Conservation (phyloP, 1,284 basidiomycete genomes). For the Caloboletus firmus region DNA sequence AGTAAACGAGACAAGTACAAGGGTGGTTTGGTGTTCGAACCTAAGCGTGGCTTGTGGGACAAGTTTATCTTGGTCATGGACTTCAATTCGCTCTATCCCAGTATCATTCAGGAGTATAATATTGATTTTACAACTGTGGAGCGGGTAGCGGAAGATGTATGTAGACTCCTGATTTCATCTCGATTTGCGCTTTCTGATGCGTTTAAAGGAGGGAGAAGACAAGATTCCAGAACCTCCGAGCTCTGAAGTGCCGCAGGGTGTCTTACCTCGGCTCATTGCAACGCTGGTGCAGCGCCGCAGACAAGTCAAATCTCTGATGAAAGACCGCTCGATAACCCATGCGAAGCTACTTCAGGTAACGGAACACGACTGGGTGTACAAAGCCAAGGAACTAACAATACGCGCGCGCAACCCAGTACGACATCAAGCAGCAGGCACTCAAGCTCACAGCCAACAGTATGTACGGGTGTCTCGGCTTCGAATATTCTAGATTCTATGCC, state of each 20-base stretch:
- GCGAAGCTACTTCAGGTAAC: slow-evolving; percentile 84
- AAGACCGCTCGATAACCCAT: slow-evolving; percentile 75
- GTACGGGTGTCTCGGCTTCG: slow-evolving; percentile 99
- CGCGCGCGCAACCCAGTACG: slow-evolving; percentile 56
- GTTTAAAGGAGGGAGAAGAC: slow-evolving; percentile 68
- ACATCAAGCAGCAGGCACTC: slow-evolving; percentile 96
- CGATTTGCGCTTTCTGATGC: background rate
- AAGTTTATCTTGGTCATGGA: slow-evolving; percentile 99
- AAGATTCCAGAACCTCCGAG: slow-evolving; percentile 89
- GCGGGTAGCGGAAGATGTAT: slow-evolving; percentile 64
- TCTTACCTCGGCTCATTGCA: slow-evolving; percentile 94
- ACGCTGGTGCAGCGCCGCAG: slow-evolving; percentile 88
- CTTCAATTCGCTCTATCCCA: slow-evolving; percentile 99
- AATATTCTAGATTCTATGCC: slow-evolving; percentile 97
- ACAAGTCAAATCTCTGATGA: slow-evolving; percentile 95
- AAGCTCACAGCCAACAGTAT: slow-evolving; percentile 99
- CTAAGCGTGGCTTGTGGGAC: slow-evolving; percentile 96
- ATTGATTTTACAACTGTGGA: slow-evolving; percentile 99
- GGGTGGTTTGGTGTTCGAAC: slow-evolving; percentile 97
- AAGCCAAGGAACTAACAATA: slow-evolving; percentile 5
- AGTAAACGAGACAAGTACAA: slow-evolving; percentile 95
- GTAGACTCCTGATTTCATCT: slow-evolving; percentile 29
- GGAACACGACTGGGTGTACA: background rate
- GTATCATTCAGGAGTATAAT: slow-evolving; percentile 99
- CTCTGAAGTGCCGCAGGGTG: slow-evolving; percentile 75